Base-by-base conservation (phyloP, 768 basidiomycete species). In the Hydnum rufescens region DNA sequence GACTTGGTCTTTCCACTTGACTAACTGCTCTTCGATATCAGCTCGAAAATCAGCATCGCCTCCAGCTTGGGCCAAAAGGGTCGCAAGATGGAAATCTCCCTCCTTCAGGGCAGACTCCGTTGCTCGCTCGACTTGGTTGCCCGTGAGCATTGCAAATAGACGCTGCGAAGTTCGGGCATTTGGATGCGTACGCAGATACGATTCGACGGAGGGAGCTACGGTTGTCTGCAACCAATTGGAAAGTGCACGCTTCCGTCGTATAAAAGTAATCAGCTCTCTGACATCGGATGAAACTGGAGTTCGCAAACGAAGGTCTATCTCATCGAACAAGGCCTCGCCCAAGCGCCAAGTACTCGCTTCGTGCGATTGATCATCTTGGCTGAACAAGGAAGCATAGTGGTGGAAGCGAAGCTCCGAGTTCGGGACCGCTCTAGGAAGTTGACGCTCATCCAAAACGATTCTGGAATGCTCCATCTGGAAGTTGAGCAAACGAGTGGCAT, bases 301-400 rank as follows among this genome's bases (percentile, higher is more conserved):
- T 22, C 69, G 71, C 0, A 92, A 67, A 16, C 69, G 68, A 29
- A 85, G 73, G 56, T 82, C 74, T 47, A 93, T 73, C 19, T 74
- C 73, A 64, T 97, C 95, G 61, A 96, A 99, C 0, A 99, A 69
- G 1, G 86, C 85, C 19, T 74, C 74, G 2, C 86, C 90, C 1
- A 97, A 76, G n/a, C 82, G 79, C 69, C 90, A 96, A 32, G 96
- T 64, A 4, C 72, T 72, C 0, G 88, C 83, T 59, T 88, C 82
- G 57, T 75, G 75, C 0, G 82, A 76, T 4, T 70, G 68, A 58
- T 93, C 84, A 23, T 76, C 75, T 3, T 75, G 64, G 4, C 79
- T 72, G 63, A 88, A 87, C 22, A 86, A 67, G 5, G 74, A 65
- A 3, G 74, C 70, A 60, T 92, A 89, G 4, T 87, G 82, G 3